These are phyloP conservation scores for Thozetella sp. DNA, from an alignment of 495 filamentous ascomycete genomes.

Conservation along the genomic window DNA sequence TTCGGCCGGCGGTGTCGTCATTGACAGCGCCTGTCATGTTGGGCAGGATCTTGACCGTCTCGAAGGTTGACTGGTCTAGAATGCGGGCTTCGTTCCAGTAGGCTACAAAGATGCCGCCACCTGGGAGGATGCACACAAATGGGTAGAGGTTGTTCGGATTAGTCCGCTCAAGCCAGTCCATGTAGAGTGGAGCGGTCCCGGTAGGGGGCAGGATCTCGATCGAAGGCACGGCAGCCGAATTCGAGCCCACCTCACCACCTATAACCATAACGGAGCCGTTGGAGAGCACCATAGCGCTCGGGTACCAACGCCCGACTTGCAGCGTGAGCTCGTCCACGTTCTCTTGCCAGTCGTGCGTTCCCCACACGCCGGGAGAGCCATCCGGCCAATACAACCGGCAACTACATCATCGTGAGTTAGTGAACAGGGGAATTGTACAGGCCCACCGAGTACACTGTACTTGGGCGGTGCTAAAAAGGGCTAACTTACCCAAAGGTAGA, in stretches of 20 bases:
- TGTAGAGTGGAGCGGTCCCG: conserved; percentile 45
- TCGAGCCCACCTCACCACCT: conserved; percentile 64
- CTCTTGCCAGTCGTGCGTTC: conserved; percentile 67
- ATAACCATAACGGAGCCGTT: conserved; percentile 69
- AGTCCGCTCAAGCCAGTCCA: conserved; percentile 64
- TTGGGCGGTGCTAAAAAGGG: too few relatives aligned
- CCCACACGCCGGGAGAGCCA: conserved; percentile 54
- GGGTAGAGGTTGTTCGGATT: conserved; percentile 69
- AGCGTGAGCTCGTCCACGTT: conserved; percentile 57
- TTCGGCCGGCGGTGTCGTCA: conserved; percentile 57
- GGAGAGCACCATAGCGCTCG: conserved; percentile 63
- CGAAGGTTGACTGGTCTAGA: conserved; percentile 57
- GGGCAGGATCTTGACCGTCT: conserved; percentile 53
- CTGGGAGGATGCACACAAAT: conserved; percentile 57
- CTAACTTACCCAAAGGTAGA: conserved; percentile 67
- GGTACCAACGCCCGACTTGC: conserved; percentile 67
- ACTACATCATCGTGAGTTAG: too few relatives aligned
- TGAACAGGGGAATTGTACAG: too few relatives aligned
- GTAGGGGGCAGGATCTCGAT: conserved; percentile 64
- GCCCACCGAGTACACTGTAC: too few relatives aligned
- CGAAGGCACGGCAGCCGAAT: conserved; percentile 56
- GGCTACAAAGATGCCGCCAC: conserved; percentile 61
- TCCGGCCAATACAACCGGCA: conserved; percentile 67
- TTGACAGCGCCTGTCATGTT: conserved; percentile 63
- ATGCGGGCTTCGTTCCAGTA: conserved; percentile 71